Evolutionary conservation across 1,139 yeast species (phyloP), one percentile per base, ranked within the genome.

Genomic region (Debaryomycetaceae sp.): DNA sequence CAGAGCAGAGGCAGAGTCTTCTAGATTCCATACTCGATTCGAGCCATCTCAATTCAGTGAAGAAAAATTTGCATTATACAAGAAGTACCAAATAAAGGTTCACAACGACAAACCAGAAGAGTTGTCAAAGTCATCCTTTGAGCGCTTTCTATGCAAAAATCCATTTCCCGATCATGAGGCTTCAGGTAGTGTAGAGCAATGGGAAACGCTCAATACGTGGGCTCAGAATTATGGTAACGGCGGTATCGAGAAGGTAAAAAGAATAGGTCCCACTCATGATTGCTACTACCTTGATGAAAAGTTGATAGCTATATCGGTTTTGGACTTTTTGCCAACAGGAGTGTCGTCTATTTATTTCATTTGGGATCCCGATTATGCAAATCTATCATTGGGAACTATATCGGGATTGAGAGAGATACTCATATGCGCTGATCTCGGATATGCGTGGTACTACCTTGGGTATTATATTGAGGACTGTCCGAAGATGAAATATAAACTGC

Each of bases 261-360:
- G 73, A 49, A 43, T 59, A 51, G 58, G 89, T 77, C 54, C 82
- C 79, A 44, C 75, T 1, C 98, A 91, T 60, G 96, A 88, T 57
- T 79, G 88, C 57, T 90, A 89, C 57, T 85, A 86, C 55, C 60
- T 78, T 23, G 77, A 87, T 40, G 81, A 66, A 5, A 72, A 76
- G 47, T 66, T 91, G 31, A 79, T 88, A 36, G 97, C 95, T 0
- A 66, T 91, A 33, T 88, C 89, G 0, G 87, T 90, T 0, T 60
- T 87, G 24, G 98, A 91, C 60, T 68, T 90, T 33, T 61, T 91
- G 35, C 96, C 96, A 0, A 63, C 80, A 14, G 86, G 91, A 0
- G 63, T 91, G 0, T 88, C 96, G 0, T 84, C 96, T 0, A 93
- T 91, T 1, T 91, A 90, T 58, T 86, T 90, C 56, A 81, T 90